Evolutionary conservation across 352 stramenopile species (phyloP), one percentile per base, ranked within the genome.

Genomic region (Pythium diclinum): DNA sequence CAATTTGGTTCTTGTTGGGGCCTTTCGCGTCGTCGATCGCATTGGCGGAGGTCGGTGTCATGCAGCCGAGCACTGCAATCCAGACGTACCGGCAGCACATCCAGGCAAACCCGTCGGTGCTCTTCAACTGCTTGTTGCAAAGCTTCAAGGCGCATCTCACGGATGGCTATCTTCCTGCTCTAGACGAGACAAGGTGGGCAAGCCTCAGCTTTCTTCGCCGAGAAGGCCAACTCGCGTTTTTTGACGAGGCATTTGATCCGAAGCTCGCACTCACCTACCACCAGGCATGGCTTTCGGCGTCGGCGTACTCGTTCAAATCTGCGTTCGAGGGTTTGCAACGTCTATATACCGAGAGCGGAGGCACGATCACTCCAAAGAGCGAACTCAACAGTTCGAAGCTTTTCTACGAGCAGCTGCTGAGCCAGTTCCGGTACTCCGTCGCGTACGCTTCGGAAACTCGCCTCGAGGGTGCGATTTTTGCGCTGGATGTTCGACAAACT

Each of bases 61-160:
- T 75, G 32, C 32, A 60, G 74, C 56, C 68, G 58, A 32, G 30
- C 21, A 11, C 57, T 6, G 73, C 60, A 0, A 46, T 92, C 8
- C 63, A 81, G 13, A 64, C 72, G 17, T 92, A 88, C 19, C 83
- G 85, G 1, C 53, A 79, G 30, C 19, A 76, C 0, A 56, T 93
- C 7, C 76, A 76, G 32, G 60, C 60, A 3, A 92, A 91, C 19
- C 86, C 84, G 1, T 69, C 72, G 1, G 71, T 85, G 28, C 68
- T 94, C 2, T 85, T 89, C 48, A 84, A 67, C n/a, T 74, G 72
- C 28, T 46, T 94, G 8, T 56, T 93, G 13, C 70, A 78, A 46
- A 70, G 72, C 6, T 88, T 92, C 44, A 68, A 85, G 28, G 81
- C 76, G 4, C 73, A 82, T 53, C 60, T 92, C 17, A 59, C 73